Evolutionary conservation across 495 filamentous ascomycete species (phyloP).

Genomic region (Aspergillus affinis): DNA sequence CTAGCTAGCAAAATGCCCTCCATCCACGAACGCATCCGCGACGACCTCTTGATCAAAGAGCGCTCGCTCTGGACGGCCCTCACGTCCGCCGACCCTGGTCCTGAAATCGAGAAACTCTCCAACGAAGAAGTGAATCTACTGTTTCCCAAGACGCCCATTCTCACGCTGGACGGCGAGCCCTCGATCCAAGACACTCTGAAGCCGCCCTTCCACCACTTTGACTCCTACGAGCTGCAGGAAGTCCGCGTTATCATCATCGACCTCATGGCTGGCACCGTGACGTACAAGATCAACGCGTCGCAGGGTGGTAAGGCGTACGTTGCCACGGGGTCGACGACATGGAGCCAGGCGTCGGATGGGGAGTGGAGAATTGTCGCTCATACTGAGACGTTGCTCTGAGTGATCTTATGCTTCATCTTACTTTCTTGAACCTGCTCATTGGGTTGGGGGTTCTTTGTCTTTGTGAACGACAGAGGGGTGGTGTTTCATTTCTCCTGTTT

Average conservation of each 20-base stretch:
- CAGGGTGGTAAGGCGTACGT: slow-evolving; percentile 28
- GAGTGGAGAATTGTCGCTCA: slow-evolving; percentile 44
- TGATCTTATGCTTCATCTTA: neutral
- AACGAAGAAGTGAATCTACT: slow-evolving; percentile 37
- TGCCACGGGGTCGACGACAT: slow-evolving; percentile 40
- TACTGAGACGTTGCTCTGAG: slow-evolving; percentile 38
- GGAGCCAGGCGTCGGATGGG: slow-evolving; percentile 46
- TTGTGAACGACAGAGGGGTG: neutral
- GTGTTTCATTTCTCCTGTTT: neutral
- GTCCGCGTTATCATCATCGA: slow-evolving; percentile 45
- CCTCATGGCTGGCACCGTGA: slow-evolving; percentile 44
- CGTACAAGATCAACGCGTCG: slow-evolving; percentile 36
- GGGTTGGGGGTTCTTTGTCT: neutral
- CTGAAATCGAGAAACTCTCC: slow-evolving; percentile 39
- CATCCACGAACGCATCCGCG: slow-evolving; percentile 47
- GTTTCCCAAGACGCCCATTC: slow-evolving; percentile 39
- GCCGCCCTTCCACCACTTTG: slow-evolving; percentile 45
- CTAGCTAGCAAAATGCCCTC: slow-evolving; percentile 24
- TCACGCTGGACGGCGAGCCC: slow-evolving; percentile 34
- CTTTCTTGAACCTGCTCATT: neutral
- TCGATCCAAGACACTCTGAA: slow-evolving; percentile 29
- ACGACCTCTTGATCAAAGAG: slow-evolving; percentile 42
- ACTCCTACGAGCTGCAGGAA: slow-evolving; percentile 39
- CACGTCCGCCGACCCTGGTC: slow-evolving; percentile 43
- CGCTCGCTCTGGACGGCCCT: slow-evolving; percentile 45